Evolutionary conservation across 2,329 filamentous ascomycete species (phyloP).

Genomic region (Ilyonectria mors-panacis): DNA sequence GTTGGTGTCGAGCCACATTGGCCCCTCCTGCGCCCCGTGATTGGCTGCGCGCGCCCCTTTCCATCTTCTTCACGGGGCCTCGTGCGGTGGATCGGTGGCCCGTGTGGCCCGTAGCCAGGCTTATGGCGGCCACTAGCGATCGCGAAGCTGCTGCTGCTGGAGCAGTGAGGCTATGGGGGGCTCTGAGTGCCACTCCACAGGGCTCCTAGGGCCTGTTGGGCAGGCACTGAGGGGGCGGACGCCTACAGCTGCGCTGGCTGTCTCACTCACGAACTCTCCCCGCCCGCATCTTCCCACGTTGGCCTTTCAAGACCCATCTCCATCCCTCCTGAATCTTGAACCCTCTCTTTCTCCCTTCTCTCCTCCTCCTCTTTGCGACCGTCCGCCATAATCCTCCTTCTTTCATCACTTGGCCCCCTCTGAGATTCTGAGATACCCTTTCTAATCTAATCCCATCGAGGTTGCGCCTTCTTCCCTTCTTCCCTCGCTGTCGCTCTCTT

Average conservation of each 20-base stretch:
- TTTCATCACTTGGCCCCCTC: conserved; percentile 30
- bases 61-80: conserved; percentile 40
- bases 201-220: background rate
- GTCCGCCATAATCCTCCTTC: conserved; percentile 17
- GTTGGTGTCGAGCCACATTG: conserved; percentile 45
- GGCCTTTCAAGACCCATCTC: conserved; percentile 46
- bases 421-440: conserved; percentile 40
- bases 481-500: conserved; percentile 43
- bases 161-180: conserved; percentile 3
- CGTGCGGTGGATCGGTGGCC: conserved; percentile 45
- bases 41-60: conserved; percentile 43
- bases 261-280: conserved; percentile 37
- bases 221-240: conserved; percentile 2
- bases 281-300: conserved; percentile 48
- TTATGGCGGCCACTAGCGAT: conserved; percentile 6
- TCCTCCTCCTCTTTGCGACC: conserved; percentile 26
- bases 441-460: conserved; percentile 48
- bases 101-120: conserved; percentile 23
- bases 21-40: conserved; percentile 38
- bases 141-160: conserved; percentile 7
- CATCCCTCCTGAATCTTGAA: conserved; percentile 44
- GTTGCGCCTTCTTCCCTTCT: conserved; percentile 42
- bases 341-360: conserved; percentile 29
- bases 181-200: conserved; percentile 1
- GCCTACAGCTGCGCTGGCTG: conserved; percentile 19